Evolutionary conservation across 805 yeast genomes (phyloP).

Genomic region (Yarrowia keelungensis): DNA sequence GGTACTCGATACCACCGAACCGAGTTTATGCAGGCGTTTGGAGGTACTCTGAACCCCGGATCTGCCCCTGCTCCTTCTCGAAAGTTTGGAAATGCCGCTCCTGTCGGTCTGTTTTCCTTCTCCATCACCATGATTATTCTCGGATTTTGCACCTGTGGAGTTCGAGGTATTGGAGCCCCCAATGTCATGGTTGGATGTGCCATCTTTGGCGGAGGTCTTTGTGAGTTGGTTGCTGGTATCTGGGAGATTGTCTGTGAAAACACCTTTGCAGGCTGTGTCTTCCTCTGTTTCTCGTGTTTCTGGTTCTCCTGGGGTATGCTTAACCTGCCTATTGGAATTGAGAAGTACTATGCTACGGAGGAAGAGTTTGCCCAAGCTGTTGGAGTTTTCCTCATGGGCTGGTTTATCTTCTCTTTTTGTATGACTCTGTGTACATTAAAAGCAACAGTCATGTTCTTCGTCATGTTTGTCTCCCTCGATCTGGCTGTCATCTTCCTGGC

Average conservation of each 20-base stretch:
- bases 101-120: constrained; percentile 64
- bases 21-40: constrained; percentile 68
- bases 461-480: constrained; percentile 58
- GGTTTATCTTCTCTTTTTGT: constrained; percentile 66
- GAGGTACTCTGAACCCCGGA: constrained; percentile 38
- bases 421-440: constrained; percentile 62
- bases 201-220: constrained; percentile 65
- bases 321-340: constrained; percentile 59
- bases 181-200: constrained; percentile 66
- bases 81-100: constrained; percentile 67
- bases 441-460: constrained; percentile 70
- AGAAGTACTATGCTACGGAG: constrained; percentile 52
- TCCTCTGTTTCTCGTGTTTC: constrained; percentile 60
- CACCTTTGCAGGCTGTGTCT: constrained; percentile 65
- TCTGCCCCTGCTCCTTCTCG: constrained; percentile 51
- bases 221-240: constrained; percentile 67
- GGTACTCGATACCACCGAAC: constrained; percentile 64
- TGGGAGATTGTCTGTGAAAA: constrained; percentile 69
- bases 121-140: constrained; percentile 68
- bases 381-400: constrained; percentile 65
- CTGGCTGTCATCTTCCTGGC: constrained; percentile 54
- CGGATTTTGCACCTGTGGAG: constrained; percentile 59
- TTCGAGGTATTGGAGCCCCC: constrained; percentile 62
- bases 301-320: constrained; percentile 71
- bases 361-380: constrained; percentile 53